Percentiles rank a stretch among this genome's conserved stretches.
phyloP scores from a whole-genome alignment of 768 basidiomycete species.

The Solioccasus polychromus region DNA sequence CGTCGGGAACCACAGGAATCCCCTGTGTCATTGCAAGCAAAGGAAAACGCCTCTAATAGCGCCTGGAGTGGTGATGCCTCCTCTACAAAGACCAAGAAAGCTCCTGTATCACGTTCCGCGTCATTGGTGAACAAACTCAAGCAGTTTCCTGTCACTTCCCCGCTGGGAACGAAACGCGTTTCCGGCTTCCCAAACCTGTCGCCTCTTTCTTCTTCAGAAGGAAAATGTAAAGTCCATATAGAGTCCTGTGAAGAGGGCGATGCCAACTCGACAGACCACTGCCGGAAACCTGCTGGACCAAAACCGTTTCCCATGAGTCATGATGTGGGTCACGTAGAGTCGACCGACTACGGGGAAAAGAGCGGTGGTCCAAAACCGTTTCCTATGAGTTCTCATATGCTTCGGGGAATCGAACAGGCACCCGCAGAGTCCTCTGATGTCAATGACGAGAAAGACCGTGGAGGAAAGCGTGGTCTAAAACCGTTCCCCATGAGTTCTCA shows the following conservation, averaged over 20 bases:
- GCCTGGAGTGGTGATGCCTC: slow-evolving; percentile 9
- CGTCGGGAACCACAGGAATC: slow-evolving; percentile 22
- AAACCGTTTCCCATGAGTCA: too few relatives aligned
- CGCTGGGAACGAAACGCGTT: slow-evolving; percentile 8
- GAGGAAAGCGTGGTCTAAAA: too few relatives aligned
- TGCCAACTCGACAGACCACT: not conserved
- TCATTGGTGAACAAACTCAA: not conserved
- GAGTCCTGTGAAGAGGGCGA: slow-evolving; percentile 1
- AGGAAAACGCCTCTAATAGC: slow-evolving; percentile 20
- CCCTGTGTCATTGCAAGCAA: slow-evolving; percentile 21
- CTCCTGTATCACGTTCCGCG: slow-evolving; percentile 6
- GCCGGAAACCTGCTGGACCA: too few relatives aligned
- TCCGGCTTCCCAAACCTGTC: slow-evolving; percentile 24
- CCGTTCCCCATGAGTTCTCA: too few relatives aligned
- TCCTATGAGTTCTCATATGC: too few relatives aligned
- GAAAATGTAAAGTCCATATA: slow-evolving; percentile 19
- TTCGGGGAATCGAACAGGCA: slow-evolving; percentile 40
- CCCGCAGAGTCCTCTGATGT: too few relatives aligned
- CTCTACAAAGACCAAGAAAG: slow-evolving; percentile 12
- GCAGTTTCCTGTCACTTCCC: slow-evolving; percentile 22
- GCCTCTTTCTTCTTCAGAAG: slow-evolving; percentile 16
- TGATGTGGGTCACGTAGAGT: too few relatives aligned
- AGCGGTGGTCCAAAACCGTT: too few relatives aligned
- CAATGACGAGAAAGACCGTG: too few relatives aligned
- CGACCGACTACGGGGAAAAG: not conserved